A percentile compares a stretch with the other conserved stretches of the same genome.
Evolutionary conservation across 768 basidiomycete species (phyloP).

Genomic region (Amyloporia xantha): DNA sequence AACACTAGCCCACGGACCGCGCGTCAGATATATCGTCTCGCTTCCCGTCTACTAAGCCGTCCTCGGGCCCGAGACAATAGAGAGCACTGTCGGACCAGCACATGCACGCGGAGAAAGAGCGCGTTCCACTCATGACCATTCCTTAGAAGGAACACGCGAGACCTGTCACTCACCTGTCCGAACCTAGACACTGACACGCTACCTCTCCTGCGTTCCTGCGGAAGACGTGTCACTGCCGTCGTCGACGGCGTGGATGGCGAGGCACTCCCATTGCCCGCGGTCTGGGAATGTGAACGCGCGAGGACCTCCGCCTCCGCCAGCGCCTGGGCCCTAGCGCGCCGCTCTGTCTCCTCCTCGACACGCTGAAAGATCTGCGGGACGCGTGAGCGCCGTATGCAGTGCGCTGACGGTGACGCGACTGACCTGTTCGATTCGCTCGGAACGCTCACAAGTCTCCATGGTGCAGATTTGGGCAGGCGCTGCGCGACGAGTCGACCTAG

Average conservation of each 20-base stretch:
- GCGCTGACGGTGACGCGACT: slow-evolving; percentile 1
- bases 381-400: background rate
- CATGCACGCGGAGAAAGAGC: background rate
- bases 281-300: too few species aligned
- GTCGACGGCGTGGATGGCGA: slow-evolving; percentile 2
- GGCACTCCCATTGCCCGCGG: slow-evolving; percentile 2
- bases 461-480: too few species aligned
- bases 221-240: slow-evolving; percentile 22
- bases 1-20: too few species aligned
- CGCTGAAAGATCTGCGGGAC: slow-evolving; percentile 46
- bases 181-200: slow-evolving; percentile 58
- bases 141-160: too few species aligned
- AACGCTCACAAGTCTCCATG: slow-evolving; percentile 13
- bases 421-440: slow-evolving; percentile 13
- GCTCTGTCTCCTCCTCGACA: slow-evolving; percentile 52
- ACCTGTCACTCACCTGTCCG: slow-evolving; percentile 50
- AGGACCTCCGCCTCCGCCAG: slow-evolving; percentile 7
- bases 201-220: too few species aligned
- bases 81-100: slow-evolving; percentile 11
- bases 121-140: too few species aligned
- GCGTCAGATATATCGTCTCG: slow-evolving; percentile 22
- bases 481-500: background rate
- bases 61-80: slow-evolving; percentile 18
- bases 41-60: too few species aligned
- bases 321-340: slow-evolving; percentile 30